Base-by-base conservation (phyloP, 2,329 filamentous ascomycete genomes). In the Xylaria sp. region DNA sequence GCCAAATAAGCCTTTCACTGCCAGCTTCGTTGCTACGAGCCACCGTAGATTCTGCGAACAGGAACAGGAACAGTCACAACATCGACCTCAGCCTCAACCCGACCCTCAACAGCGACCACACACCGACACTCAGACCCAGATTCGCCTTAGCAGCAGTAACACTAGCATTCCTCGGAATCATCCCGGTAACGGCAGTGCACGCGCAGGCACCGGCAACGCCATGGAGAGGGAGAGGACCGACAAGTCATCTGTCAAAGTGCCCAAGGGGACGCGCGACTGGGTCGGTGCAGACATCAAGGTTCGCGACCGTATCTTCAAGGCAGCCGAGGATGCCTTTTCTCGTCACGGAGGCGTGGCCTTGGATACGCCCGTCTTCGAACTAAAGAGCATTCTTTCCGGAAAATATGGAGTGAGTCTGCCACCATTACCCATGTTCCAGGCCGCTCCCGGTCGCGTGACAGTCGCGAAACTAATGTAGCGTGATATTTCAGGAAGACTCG, bases 241-340 rank as follows among this genome's bases (percentile, higher is more conserved):
- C 38, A 69, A 65, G 44, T 55, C 65, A 10, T 55, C 65, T n/a
- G 67, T 96, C 78, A 97, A 97, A 85, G 92, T 91, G 76, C 92
- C 93, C 69, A 97, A 97, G 86, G 93, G 94, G 73, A 97, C 93
- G 71, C 92, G 93, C 78, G 94, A 97, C 79, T 97, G 90, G 91
- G 86, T 89, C 76, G 91, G 90, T 73, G 87, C 87, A 79, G 90
- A 94, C 77, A 92, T 94, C 85, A 86, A 93, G 76, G 89, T 95
- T 75, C 89, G 92, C 73, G 91, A 94, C 80, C 88, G 90, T 77
- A 94, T 95, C 81, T 94, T 92, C 79, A 83, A 79, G 73, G 87
- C 86, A 72, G 74, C 74, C 51, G 71, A 70, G 61, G 66, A 74
- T 17, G 74, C 74, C 33, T 76, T 76, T 66, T 90, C 91, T 79